These are phyloP conservation scores for Ceratocystis smalleyi DNA, from an alignment of 2,329 filamentous ascomycete genomes.

Conservation along the genomic window DNA sequence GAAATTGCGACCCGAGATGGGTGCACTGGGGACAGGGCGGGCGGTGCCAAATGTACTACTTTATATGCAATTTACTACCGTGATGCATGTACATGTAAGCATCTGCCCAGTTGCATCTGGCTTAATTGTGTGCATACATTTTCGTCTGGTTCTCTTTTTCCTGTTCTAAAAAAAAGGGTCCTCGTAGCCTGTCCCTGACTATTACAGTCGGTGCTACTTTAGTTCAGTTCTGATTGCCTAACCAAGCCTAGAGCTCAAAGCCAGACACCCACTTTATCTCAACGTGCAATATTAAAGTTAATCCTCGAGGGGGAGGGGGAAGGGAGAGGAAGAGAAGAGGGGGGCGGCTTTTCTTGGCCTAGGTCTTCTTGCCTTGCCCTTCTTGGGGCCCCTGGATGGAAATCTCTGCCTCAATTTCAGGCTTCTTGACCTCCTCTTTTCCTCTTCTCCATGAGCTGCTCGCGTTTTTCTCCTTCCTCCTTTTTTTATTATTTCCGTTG, in stretches of 20 bases:
- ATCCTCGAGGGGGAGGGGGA: not conserved
- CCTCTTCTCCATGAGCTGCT: not conserved
- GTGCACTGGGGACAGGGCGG: too few relatives aligned
- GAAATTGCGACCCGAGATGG: too few relatives aligned
- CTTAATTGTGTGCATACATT: not conserved
- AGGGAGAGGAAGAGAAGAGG: not conserved
- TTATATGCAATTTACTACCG: too few relatives aligned
- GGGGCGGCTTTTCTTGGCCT: not conserved
- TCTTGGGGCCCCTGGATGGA: not conserved
- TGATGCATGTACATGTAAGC: not conserved
- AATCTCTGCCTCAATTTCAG: slow-evolving; percentile 4
- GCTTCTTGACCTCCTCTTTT: not conserved
- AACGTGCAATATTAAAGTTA: not conserved
- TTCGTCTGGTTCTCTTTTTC: not conserved
- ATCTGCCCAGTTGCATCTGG: not conserved
- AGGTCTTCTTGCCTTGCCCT: not conserved
- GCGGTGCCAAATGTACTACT: not conserved
- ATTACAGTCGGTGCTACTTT: not conserved
- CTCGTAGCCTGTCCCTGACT: not conserved
- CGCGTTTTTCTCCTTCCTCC: not conserved
- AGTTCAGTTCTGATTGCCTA: not conserved
- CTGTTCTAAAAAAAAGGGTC: not conserved
- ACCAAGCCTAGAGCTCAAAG: not conserved
- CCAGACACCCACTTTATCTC: not conserved
- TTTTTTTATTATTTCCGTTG: not conserved